Evolutionary conservation across 192 early-diverging fungal genomes (phyloP), one percentile per base, ranked within the genome.

Genomic region (Gonapodya prolifera): DNA sequence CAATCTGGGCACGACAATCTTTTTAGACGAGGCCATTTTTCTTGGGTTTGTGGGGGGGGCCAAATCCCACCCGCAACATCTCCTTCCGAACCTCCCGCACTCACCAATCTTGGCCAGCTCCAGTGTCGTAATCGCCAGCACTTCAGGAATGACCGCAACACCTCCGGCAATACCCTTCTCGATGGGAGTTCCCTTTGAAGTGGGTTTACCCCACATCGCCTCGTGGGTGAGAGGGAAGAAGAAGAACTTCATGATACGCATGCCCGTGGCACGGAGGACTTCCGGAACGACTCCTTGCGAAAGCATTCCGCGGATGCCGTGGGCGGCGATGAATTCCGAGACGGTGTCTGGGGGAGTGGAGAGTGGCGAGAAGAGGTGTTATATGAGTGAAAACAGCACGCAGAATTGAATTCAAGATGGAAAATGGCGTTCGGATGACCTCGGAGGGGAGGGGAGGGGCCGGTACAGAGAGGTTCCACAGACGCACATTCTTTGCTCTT

Each of bases 221-320:
- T 73, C 71, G 71, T 73, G 71, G 71, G 71, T 73, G 18, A 73
- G 13, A 29, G 71, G 71, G 71, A 73, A 73, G 71, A 73, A 73
- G 71, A 73, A 73, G 71, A 73, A 73, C 71, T 73, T 73, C 28
- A 73, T 18, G 71, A 73, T 73, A 2, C 71, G 16, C 71, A 73
- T 73, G 28, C 71, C 18, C 8, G 71, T 73, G 28, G 71, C 71
- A 2, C 71, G 71, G 71, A 73, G 18, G 71, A 73, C 71, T 32
- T 73, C 71, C 2, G 71, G 71, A 8, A 73, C 71, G 8, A 73
- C 71, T 2, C 71, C 71, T 29, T 73, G 71, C 8, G 28, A 30
- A 8, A 73, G 18, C 18, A 73, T 2, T 2, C 71, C 71, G 8
- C 32, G 18, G 31, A 73, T 32, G 71, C 71, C 71, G 71, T 73